These are phyloP conservation scores for Galerina sulciceps DNA, from an alignment of 768 basidiomycete species.

Conservation along the genomic window DNA sequence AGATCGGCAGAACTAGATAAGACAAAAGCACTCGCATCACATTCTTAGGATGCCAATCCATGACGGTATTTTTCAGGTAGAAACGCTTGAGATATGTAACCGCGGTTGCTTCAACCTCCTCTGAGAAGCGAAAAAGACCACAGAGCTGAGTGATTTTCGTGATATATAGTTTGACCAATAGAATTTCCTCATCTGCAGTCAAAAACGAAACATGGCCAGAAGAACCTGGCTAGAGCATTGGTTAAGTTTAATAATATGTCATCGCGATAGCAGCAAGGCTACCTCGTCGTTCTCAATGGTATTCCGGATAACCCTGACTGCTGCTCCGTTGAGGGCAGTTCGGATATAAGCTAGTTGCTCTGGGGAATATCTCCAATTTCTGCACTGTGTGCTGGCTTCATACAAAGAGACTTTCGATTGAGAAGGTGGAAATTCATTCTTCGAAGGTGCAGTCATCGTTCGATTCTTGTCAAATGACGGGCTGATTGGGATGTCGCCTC, in stretches of 20 bases:
- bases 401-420: constrained; percentile 56
- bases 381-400: constrained; percentile 80
- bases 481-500: neutral
- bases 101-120: constrained; percentile 93
- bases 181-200: constrained; percentile 79
- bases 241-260: constrained; percentile 14
- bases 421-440: neutral
- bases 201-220: constrained; percentile 77
- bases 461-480: neutral
- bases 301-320: constrained; percentile 74
- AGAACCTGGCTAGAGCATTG: constrained; percentile 63
- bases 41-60: constrained; percentile 99
- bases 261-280: constrained; percentile 19
- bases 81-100: constrained; percentile 93
- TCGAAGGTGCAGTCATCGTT: constrained; percentile 7
- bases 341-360: constrained; percentile 66
- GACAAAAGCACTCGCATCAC: constrained; percentile 74
- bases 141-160: constrained; percentile 87
- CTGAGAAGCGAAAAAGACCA: constrained; percentile 84
- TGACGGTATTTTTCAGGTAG: constrained; percentile 96
- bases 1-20: neutral
- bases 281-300: constrained; percentile 86
- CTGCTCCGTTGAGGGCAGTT: constrained; percentile 69
- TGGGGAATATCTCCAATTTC: constrained; percentile 87
- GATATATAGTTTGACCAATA: constrained; percentile 88